Evolutionary conservation across 768 basidiomycete species (phyloP).

Genomic region (Leccinellum rugosiceps): DNA sequence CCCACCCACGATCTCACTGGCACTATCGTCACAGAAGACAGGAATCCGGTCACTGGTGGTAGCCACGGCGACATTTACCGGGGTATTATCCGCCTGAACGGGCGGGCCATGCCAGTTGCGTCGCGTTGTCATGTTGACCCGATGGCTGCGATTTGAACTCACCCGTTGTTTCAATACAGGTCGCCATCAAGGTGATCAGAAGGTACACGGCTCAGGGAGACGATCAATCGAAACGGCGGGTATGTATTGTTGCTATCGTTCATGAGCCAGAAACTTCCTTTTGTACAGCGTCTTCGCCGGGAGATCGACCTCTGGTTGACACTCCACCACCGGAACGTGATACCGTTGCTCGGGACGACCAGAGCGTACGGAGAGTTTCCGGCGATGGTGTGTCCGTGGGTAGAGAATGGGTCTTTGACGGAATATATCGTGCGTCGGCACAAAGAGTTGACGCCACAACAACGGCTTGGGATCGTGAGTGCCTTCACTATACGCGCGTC

Average conservation of each 20-base stretch:
- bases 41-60: conserved; percentile 17
- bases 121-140: conserved; percentile 1
- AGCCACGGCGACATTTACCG: conserved; percentile 21
- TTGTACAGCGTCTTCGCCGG: conserved; percentile 22
- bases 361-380: conserved; percentile 27
- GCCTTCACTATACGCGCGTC: neutral
- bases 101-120: conserved; percentile 6
- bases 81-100: conserved; percentile 14
- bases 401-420: conserved; percentile 27
- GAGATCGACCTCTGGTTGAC: conserved; percentile 31
- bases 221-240: conserved; percentile 14
- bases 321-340: conserved; percentile 30
- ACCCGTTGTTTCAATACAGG: neutral
- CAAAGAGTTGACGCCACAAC: conserved; percentile 9
- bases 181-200: conserved; percentile 24
- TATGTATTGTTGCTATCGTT: neutral
- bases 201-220: conserved; percentile 15
- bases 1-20: conserved; percentile 15
- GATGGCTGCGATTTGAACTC: conserved; percentile 9
- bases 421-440: conserved; percentile 18
- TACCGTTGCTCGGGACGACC: conserved; percentile 29
- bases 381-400: conserved; percentile 35
- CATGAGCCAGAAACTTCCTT: neutral
- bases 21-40: conserved; percentile 6
- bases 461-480: conserved; percentile 18